A percentile compares a stretch with the other conserved stretches of the same genome.
Conservation (phyloP, 2,329 filamentous ascomycete species). For the Xylariales sp. region DNA sequence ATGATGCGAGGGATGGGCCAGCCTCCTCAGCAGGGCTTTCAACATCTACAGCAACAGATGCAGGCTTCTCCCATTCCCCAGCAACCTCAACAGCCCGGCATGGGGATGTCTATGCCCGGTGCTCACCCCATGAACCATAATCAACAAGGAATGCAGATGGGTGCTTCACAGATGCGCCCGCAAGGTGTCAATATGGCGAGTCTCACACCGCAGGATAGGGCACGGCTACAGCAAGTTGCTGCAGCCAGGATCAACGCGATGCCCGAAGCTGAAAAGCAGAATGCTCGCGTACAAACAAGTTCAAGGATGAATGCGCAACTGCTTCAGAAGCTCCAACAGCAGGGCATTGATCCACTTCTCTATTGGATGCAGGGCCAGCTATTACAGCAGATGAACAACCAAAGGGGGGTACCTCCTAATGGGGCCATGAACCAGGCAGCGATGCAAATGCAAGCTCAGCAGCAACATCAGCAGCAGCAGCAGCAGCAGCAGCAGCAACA, state of each 20-base stretch:
- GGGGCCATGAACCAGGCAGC: constrained; percentile 15
- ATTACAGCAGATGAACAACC: constrained; percentile 21
- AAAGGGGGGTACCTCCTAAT: constrained; percentile 6
- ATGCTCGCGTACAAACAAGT: constrained; percentile 35
- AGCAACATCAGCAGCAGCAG: constrained; percentile 10
- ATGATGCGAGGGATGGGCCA: constrained; percentile 51
- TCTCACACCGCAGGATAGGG: constrained; percentile 38
- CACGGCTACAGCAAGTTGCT: constrained; percentile 41
- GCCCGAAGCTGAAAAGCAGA: constrained; percentile 40
- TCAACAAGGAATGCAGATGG: constrained; percentile 33
- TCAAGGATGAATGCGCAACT: constrained; percentile 33
- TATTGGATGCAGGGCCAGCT: constrained; percentile 46
- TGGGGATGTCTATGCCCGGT: constrained; percentile 37
- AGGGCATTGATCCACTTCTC: constrained; percentile 45
- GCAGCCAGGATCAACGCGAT: constrained; percentile 33
- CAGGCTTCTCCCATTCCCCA: constrained; percentile 49
- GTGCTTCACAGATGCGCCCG: constrained; percentile 22
- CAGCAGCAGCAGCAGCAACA: constrained; percentile 19
- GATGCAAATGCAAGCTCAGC: constrained; percentile 16
- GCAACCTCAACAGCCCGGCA: constrained; percentile 35
- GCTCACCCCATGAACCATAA: constrained; percentile 24
- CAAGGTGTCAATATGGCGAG: constrained; percentile 24
- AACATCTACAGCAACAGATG: constrained; percentile 55
- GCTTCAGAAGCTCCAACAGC: constrained; percentile 36
- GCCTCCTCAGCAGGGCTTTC: constrained; percentile 49